Percentiles rank a stretch among this genome's conserved stretches.
Evolutionary conservation across 768 basidiomycete genomes (phyloP).

Genomic region (Kwoniella pini): DNA sequence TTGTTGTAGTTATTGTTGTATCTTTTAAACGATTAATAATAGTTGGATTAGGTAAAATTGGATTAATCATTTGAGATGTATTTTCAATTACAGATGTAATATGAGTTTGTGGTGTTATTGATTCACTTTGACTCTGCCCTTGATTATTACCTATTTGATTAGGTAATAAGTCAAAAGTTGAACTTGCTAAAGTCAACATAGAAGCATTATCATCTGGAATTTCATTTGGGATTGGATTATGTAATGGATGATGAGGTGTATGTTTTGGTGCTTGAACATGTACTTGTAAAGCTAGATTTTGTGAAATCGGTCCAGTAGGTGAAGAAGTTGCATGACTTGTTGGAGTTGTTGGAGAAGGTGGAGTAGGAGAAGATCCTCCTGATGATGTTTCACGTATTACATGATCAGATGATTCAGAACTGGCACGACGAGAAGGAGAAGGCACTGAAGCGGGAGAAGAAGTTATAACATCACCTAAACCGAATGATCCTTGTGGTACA

Average conservation of each 20-base stretch:
- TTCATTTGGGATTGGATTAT: constrained; percentile 90
- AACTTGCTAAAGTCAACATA: constrained; percentile 87
- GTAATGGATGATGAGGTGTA: constrained; percentile 87
- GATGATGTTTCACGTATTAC: background rate
- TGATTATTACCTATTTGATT: background rate
- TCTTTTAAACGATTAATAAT: constrained; percentile 4
- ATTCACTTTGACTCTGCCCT: background rate
- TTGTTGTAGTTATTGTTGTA: background rate
- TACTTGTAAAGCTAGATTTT: constrained; percentile 51
- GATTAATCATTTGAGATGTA: too few relatives aligned
- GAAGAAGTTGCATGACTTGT: background rate
- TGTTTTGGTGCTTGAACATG: constrained; percentile 75
- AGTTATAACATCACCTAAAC: constrained; percentile 4
- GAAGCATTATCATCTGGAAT: constrained; percentile 91
- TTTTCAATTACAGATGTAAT: too few relatives aligned
- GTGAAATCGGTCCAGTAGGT: constrained; percentile 58
- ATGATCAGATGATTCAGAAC: background rate
- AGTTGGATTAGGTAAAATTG: constrained; percentile 1
- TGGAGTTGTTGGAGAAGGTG: constrained; percentile 6
- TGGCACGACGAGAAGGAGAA: background rate
- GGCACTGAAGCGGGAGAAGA: background rate
- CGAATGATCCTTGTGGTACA: background rate
- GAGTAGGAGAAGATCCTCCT: background rate
- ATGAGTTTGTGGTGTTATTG: background rate
- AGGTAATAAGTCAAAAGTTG: constrained; percentile 68